Percentiles rank a stretch among this genome's conserved stretches.
phyloP scores from a whole-genome alignment of 1,139 yeast species.

The Kodamaea sp. region DNA sequence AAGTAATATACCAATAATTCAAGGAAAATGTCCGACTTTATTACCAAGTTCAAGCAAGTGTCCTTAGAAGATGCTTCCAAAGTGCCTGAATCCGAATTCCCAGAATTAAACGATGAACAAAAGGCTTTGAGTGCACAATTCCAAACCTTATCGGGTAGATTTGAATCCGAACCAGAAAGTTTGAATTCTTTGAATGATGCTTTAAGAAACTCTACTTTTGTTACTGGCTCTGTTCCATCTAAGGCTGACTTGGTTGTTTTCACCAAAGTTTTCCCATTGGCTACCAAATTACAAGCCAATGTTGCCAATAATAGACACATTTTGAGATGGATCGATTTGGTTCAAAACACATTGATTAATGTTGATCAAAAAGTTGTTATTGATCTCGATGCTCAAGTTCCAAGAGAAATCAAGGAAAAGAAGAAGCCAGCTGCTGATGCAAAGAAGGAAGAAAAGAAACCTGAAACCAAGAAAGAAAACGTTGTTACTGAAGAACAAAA shows the following conservation, averaged over 20 bases:
- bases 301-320: constrained; percentile 67
- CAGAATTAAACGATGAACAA: constrained; percentile 44
- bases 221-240: constrained; percentile 63
- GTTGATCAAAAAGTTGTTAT: constrained; percentile 56
- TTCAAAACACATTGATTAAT: constrained; percentile 63
- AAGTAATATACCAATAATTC: background rate
- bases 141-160: constrained; percentile 62
- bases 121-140: constrained; percentile 81
- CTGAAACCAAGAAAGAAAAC: constrained; percentile 26
- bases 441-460: constrained; percentile 17
- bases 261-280: constrained; percentile 58
- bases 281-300: constrained; percentile 50
- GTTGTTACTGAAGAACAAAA: constrained; percentile 10
- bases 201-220: constrained; percentile 65
- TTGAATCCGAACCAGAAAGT: constrained; percentile 49
- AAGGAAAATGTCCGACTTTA: constrained; percentile 39
- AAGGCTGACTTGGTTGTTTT: constrained; percentile 67
- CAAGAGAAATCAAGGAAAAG: constrained; percentile 52
- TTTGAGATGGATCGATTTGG: constrained; percentile 84
- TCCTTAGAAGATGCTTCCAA: constrained; percentile 32
- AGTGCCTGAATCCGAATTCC: constrained; percentile 28
- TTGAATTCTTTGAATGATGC: constrained; percentile 62
- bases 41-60: constrained; percentile 38
- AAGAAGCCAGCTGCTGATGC: constrained; percentile 39
- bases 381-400: constrained; percentile 58